phyloP scores from a whole-genome alignment of 2,329 filamentous ascomycete species.

The Clarireedia paspali region DNA sequence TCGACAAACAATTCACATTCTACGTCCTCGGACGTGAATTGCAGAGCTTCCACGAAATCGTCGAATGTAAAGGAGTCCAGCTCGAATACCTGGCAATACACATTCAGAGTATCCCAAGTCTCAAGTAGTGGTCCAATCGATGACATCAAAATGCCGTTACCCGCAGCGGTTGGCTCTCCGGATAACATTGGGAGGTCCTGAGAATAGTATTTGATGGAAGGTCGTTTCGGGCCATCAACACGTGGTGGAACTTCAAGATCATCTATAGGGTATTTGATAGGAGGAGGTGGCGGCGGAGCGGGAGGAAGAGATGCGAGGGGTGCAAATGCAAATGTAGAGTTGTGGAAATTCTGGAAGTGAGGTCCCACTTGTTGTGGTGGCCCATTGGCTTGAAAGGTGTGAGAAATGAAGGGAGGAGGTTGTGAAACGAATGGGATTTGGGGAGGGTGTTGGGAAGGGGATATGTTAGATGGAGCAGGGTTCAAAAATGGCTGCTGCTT shows the following conservation, averaged over 20 bases:
- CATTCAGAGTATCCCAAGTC: slow-evolving; percentile 93
- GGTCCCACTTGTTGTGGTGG: slow-evolving; percentile 28
- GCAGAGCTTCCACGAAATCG: slow-evolving; percentile 85
- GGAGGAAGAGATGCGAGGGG: slow-evolving; percentile 40
- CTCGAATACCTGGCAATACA: slow-evolving; percentile 92
- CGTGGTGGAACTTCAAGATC: slow-evolving; percentile 75
- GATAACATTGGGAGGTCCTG: slow-evolving; percentile 49
- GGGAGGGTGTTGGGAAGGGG: slow-evolving; percentile 10
- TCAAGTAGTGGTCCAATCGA: slow-evolving; percentile 82
- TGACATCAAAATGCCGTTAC: slow-evolving; percentile 65
- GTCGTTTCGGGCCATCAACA: slow-evolving; percentile 55
- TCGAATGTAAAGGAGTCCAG: slow-evolving; percentile 97
- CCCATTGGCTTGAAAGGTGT: slow-evolving; percentile 26
- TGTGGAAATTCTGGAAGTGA: slow-evolving; percentile 34
- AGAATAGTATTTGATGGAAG: slow-evolving; percentile 70
- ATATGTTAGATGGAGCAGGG: slow-evolving; percentile 22
- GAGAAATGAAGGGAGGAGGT: slow-evolving; percentile 22
- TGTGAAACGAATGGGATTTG: slow-evolving; percentile 19
- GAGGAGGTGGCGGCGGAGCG: slow-evolving; percentile 60
- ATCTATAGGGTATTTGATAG: slow-evolving; percentile 91
- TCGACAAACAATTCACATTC: slow-evolving; percentile 84
- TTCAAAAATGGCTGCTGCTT: slow-evolving; percentile 31
- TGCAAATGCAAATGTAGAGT: slow-evolving; percentile 38
- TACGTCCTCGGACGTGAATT: slow-evolving; percentile 63
- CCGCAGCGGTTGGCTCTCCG: slow-evolving; percentile 38